Evolutionary conservation across 2,329 filamentous ascomycete genomes (phyloP), one percentile per base, ranked within the genome.

Genomic region (Aspergillus calidoustus): DNA sequence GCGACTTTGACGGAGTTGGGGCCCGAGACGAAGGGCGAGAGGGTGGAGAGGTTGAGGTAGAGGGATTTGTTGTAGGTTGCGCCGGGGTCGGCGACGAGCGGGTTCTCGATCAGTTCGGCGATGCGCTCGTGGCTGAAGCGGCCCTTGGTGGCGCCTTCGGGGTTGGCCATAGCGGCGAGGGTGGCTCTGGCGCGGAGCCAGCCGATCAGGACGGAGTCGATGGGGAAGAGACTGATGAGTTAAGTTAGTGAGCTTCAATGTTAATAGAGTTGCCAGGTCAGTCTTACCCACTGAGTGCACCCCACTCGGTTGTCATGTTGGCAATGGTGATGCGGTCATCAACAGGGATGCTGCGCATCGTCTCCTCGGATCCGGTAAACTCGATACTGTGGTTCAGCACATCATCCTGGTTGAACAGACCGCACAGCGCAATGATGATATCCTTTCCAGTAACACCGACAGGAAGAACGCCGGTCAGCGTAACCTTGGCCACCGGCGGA

Each of bases 311-410:
- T 0, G 89, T 89, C 91, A 95, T 95, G 74, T 94, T 95, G 5
- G 82, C 77, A 38, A 80, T 79, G 0, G 91, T 89, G 34, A 96
- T 76, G 11, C 93, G 83, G 66, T 89, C 84, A 68, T 95, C 91
- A 0, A 96, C 80, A 0, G 88, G 81, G 1, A 97, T 81, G 70
- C 85, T 92, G 48, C 79, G 73, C 82, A 95, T 85, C 0, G 93
- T 96, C 73, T 93, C 83, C 65, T 92, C 87, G 0, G 89, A 88
- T 13, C 93, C 94, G 0, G 87, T 88, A 71, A 97, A 97, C 72
- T 98, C 94, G 63, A 98, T 89, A 5, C 88, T 88, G 73, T 97
- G 92, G 79, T 98, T 98, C 15, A 97, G 83, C 0, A 97, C 94
- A 49, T 97, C 92, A 68, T 92, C 90, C 57, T 90, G 87, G 34